Evolutionary conservation across 2,329 filamentous ascomycete species (phyloP), one percentile per base, ranked within the genome.

Genomic region (Dactylellina haptotyla): DNA sequence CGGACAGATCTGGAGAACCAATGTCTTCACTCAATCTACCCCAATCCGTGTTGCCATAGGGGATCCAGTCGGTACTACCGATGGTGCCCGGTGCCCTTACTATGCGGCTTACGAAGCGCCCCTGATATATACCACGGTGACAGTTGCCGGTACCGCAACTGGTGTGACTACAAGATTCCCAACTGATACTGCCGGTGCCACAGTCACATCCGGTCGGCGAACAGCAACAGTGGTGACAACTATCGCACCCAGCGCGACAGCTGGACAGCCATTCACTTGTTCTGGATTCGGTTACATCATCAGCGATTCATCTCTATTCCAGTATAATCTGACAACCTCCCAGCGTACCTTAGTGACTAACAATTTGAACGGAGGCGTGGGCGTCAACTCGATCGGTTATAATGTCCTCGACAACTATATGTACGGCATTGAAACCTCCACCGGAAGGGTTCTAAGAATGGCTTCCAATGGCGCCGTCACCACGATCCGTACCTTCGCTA

Each of bases 391-490:
- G 5, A 50, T 62, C 16, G 57, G 57, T 16, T 62, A 62, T 20
- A 62, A 62, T 9, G 43, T 51, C 5, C 25, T 62, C 8, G 57
- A 62, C 25, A 50, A 62, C 45, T 62, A 62, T n/a, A 23, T 62
- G 2, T 62, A 62, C 57, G 57, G 16, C 12, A 14, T 62, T 14
- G 41, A 62, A 28, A 28, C 6, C 2, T 10, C 8, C 1, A 23
- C 30, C 10, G 57, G 57, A 1, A 16, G 8, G 2, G 26, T 62
- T 26, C 5, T 50, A 6, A 43, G 57, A 8, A 62, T 62, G 16
- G 57, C 26, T 20, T 9, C 41, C 12, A 25, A 62, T n/a, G 57
- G 43, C 28, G 14, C 30, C 4, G 30, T 39, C 18, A 62, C 43
- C 8, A 25, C 23, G 3, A 14, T 62, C 30, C 10, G 20, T 14